phyloP scores from a whole-genome alignment of 495 filamentous ascomycete genomes.

The Clavariopsis aquatica region DNA sequence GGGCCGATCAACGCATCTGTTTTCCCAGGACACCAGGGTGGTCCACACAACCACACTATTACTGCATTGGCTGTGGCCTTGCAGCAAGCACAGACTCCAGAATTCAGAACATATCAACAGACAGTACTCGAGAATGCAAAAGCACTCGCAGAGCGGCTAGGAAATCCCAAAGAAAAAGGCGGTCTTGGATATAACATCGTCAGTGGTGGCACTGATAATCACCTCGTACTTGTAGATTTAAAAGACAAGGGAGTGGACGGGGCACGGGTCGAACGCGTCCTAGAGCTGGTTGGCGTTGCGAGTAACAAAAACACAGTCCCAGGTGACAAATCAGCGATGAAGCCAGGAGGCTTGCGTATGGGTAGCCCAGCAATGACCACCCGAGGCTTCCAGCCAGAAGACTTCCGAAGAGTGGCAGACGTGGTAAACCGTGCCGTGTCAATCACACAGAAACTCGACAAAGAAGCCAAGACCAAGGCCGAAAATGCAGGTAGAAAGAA shows the following conservation, averaged over 20 bases:
- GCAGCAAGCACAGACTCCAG: constrained; percentile 87
- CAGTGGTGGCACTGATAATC: constrained; percentile 93
- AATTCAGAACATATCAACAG: constrained; percentile 96
- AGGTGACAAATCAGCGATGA: constrained; percentile 96
- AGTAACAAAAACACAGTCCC: constrained; percentile 99
- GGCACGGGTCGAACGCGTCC: constrained; percentile 92
- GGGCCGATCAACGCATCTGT: constrained; percentile 97
- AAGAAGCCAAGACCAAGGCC: constrained; percentile 72
- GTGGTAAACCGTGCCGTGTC: constrained; percentile 89
- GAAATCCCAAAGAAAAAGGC: constrained; percentile 63
- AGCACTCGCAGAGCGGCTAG: constrained; percentile 65
- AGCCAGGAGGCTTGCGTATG: constrained; percentile 90
- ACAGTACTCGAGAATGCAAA: constrained; percentile 92
- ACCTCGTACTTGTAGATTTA: constrained; percentile 96
- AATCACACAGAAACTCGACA: constrained; percentile 81
- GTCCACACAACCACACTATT: constrained; percentile 99
- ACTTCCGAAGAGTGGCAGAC: constrained; percentile 87
- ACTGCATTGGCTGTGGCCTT: constrained; percentile 95
- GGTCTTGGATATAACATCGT: constrained; percentile 87
- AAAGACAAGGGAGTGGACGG: constrained; percentile 79
- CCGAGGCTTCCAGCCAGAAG: constrained; percentile 79
- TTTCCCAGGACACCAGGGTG: constrained; percentile 99
- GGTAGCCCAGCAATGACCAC: constrained; percentile 99
- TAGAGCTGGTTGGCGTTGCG: constrained; percentile 97
- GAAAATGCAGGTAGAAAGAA: constrained; percentile 79